Base-by-base conservation (phyloP, 495 filamentous ascomycete genomes). In the Aspergillus avenaceus region DNA sequence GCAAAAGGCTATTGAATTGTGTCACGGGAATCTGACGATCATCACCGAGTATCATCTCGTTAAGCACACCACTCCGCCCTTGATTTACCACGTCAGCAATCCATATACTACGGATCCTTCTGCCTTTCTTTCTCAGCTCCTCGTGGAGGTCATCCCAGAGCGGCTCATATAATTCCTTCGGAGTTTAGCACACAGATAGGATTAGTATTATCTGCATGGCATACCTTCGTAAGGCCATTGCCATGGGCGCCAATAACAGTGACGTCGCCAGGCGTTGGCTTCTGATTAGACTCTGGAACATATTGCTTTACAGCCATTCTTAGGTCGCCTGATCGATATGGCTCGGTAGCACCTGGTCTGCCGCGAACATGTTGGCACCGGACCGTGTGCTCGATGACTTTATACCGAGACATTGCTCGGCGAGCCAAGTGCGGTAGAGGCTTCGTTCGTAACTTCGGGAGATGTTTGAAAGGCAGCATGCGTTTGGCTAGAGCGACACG, bases 181-280 rank as follows among this genome's bases (percentile, higher is more conserved):
- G 41, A 12, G 18, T 2, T 21, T 22, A 28, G 18, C 18, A n/a
- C n/a, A 13, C 12, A 16, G 25, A 26, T 12, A 0, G 23, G 0
- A 3, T 26, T 13, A 18, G 18, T 26, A 25, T 23, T n/a, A 7
- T 8, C 13, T 23, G 4, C 21, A 32, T n/a, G 18, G 76, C 26
- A 14, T 37, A 82, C 82, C 65, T 91, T 92, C 8, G 83, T 81
- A 59, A 90, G 86, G 44, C 81, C 86, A 65, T 88, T 90, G 12
- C 84, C 87, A 64, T 88, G 85, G 9, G 84, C 79, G 25, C 75
- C 85, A 56, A 92, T 77, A 51, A 92, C 80, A 29, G 86, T 90
- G 8, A 90, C 60, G 64, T 88, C 86, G 5, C 83, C 84, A 0
- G 70, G 67, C 41, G 73, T 59, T 0, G 82, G 78, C 40, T 59